Conservation (phyloP, 108 stramenopile genomes). For the Fragilariopsis cylindrus region DNA sequence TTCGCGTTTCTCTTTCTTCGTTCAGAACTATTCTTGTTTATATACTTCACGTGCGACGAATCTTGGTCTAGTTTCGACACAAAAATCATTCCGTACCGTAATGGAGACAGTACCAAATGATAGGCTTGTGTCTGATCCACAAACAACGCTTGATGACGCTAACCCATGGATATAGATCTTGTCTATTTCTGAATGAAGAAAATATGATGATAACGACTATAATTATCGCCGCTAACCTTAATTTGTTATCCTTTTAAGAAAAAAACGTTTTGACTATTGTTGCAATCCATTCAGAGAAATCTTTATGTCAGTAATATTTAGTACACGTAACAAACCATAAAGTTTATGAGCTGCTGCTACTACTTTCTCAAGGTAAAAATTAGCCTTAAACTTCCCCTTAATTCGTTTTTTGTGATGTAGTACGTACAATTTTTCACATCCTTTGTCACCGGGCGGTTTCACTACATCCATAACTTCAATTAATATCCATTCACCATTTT, state of each 20-base stretch:
- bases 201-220: background rate
- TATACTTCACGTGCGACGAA: constrained; percentile 94
- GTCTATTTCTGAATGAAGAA: background rate
- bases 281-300: no score
- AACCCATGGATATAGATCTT: constrained; percentile 7
- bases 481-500: constrained; percentile 58
- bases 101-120: constrained; percentile 79
- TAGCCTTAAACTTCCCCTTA: no score
- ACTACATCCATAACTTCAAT: constrained; percentile 54
- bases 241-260: no score
- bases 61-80: constrained; percentile 65
- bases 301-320: no score
- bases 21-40: constrained; percentile 92
- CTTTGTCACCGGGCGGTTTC: constrained; percentile 71
- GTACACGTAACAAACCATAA: no score
- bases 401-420: constrained; percentile 21
- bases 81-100: constrained; percentile 69
- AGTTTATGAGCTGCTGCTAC: no score
- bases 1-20: constrained; percentile 92
- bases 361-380: no score
- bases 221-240: no score
- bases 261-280: no score
- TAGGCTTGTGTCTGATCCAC: constrained; percentile 30
- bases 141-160: constrained; percentile 19
- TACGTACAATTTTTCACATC: constrained; percentile 77